These are phyloP conservation scores for Colletotrichum melonis DNA, from an alignment of 2,329 filamentous ascomycete species.

Conservation along the genomic window DNA sequence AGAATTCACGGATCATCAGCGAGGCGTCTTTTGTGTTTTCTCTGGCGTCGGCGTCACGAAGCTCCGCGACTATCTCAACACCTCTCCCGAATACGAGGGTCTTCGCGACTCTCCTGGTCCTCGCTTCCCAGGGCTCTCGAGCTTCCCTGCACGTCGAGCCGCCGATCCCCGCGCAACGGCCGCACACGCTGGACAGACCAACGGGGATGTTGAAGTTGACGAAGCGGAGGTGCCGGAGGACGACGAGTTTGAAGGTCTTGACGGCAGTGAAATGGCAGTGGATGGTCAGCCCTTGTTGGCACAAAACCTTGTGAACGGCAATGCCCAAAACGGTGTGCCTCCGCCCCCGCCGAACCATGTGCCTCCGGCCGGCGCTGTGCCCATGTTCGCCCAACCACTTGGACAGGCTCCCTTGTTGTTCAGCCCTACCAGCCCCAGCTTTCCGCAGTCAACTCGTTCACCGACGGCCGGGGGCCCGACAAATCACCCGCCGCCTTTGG, in stretches of 20 bases:
- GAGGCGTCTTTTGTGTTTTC: constrained; percentile 97
- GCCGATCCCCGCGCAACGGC: constrained; percentile 32
- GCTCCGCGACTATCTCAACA: constrained; percentile 83
- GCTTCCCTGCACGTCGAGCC: not conserved
- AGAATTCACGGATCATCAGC: constrained; percentile 96
- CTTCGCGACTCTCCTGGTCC: constrained; percentile 47
- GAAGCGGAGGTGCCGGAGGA: constrained; percentile 53
- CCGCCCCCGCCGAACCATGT: constrained; percentile 31
- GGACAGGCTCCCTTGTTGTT: constrained; percentile 27
- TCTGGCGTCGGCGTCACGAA: constrained; percentile 85
- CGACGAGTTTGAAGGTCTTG: constrained; percentile 56
- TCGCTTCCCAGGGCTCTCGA: constrained; percentile 32
- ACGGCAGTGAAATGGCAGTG: constrained; percentile 51
- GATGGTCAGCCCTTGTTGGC: constrained; percentile 41
- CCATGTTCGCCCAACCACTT: constrained; percentile 32
- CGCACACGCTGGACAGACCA: constrained; percentile 36
- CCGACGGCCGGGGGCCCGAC: constrained; percentile 14
- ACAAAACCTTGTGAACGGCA: constrained; percentile 35
- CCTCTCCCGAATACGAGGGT: constrained; percentile 58
- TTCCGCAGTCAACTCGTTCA: constrained; percentile 23
- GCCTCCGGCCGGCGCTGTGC: constrained; percentile 16
- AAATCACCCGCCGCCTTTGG: constrained; percentile 27
- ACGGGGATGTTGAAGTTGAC: constrained; percentile 50
- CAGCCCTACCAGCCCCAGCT: constrained; percentile 27
- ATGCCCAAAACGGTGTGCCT: constrained; percentile 17